Conservation (phyloP, 2,329 filamentous ascomycete genomes). For the Pseudogymnoascus sp. region DNA sequence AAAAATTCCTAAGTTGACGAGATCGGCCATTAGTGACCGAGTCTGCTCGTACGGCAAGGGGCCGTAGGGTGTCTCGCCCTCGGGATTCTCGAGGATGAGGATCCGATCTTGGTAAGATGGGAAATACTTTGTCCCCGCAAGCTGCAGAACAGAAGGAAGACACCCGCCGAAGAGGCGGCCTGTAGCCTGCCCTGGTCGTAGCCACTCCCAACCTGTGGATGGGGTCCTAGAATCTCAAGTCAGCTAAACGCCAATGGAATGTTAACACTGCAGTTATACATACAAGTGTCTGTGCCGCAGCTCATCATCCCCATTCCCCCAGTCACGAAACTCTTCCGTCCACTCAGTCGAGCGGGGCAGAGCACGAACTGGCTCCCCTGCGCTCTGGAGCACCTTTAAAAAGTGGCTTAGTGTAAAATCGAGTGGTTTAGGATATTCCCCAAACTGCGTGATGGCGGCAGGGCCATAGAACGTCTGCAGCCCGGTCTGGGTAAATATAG, state of each 20-base stretch:
- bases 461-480: conserved; percentile 27
- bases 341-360: conserved; percentile 1
- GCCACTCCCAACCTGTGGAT: conserved; percentile 8
- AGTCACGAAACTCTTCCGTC: not conserved
- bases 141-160: not conserved
- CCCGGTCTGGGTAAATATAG: conserved; percentile 17
- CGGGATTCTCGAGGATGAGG: conserved; percentile 11
- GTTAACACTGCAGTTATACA: not conserved
- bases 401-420: conserved; percentile 20
- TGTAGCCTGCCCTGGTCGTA: conserved; percentile 2
- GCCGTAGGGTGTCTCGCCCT: not conserved
- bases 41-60: conserved; percentile 10
- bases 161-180: conserved; percentile 9
- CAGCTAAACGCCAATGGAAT: not conserved
- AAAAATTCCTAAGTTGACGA: conserved; percentile 14
- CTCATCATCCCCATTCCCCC: not conserved
- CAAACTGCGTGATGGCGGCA: conserved; percentile 20
- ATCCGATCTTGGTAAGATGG: conserved; percentile 10
- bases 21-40: conserved; percentile 11
- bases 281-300: not conserved
- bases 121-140: conserved; percentile 12
- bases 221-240: not conserved
- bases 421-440: conserved; percentile 17
- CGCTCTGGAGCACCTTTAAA: conserved; percentile 12
- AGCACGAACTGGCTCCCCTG: not conserved